Evolutionary conservation across 176 grass and related monocot genomes (phyloP), one percentile per base, ranked within the genome.

Genomic region (Carex pumila): DNA sequence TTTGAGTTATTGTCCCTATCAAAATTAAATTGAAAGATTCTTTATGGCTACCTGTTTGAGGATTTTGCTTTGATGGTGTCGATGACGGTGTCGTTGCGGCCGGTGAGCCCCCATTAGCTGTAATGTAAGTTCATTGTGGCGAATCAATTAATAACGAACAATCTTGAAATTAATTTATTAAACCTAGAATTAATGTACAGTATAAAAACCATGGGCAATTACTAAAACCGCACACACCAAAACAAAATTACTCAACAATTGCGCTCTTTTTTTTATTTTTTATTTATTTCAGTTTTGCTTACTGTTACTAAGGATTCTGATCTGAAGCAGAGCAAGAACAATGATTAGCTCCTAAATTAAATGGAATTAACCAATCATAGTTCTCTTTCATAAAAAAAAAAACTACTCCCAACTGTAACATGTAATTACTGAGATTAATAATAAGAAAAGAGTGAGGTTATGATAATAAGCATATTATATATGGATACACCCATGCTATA

Each of bases 51-150:
- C 79, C 80, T 66, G 59, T 18, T 69, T 12, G 36, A 62, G 60
- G 60, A 62, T 21, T 62, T 62, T 78, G 22, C 3, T 81, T 13
- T 13, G 68, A 80, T 84, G 87, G 58, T 49, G 86, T 19, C 14
- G 81, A 29, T 63, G 86, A 53, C 5, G 82, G 29, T 15, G 82
- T 52, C 37, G 39, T 53, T 8, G 64, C 15, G 1, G 2, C 55
- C n/a, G 61, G 72, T 50, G 71, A 34, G 21, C 75, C 47, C 47
- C 47, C 75, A 56, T 3, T 84, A 11, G 58, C 74, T 80, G 83
- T 50, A 32, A 31, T 36, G 30, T 25, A 8, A 78, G 47, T 72
- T 64, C 10, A 53, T 12, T 12, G 11, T 11, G 25, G 22, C 50
- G 21, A 56, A 34, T 71, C 43, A 19, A 34, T 71, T 30, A 19